Evolutionary conservation across 2,329 filamentous ascomycete genomes (phyloP), one percentile per base, ranked within the genome.

Genomic region (Paracamarosporium sp.): DNA sequence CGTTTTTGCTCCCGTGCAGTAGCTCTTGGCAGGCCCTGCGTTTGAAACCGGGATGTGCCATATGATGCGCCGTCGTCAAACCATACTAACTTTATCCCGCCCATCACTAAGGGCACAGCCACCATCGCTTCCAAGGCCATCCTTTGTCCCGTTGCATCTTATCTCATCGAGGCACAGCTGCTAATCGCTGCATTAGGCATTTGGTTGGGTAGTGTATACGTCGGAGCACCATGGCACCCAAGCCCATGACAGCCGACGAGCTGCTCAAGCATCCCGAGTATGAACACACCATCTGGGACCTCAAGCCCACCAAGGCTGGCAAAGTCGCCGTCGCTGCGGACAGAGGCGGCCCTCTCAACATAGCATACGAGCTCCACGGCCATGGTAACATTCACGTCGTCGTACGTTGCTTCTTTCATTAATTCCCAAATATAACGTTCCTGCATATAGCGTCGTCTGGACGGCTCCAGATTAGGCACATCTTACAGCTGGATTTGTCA

Each of bases 291-390:
- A 80, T 88, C 75, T 93, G 89, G 89, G 80, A 85, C 27, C 84
- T 96, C 22, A 83, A 87, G 66, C 88, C 92, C 5, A 83, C 87
- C 46, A 80, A 81, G 38, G 81, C 83, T 48, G 91, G 88, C 4
- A 83, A 82, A 41, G 70, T 86, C 6, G 77, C 85, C 2, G 90
- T 91, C 27, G 92, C 89, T n/a, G 80, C 84, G 54, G 85, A 80
- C 35, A 85, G 90, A 66, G 90, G 92, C 61, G 92, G 91, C 1
- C 92, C 91, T 20, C 80, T 96, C 63, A 84, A 90, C 44, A 86
- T 96, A 51, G 82, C 86, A 52, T 96, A 91, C 83, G 90, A 95
- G 76, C 81, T 95, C 46, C 92, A 96, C 79, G 91, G 92, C 55
- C 79, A 83, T 60, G 92, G 91, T 3, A 85, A 88, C 46, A 82